A percentile compares a stretch with the other conserved stretches of the same genome.
phyloP scores from a whole-genome alignment of 495 filamentous ascomycete species.

The Tetracladium setigerum region DNA sequence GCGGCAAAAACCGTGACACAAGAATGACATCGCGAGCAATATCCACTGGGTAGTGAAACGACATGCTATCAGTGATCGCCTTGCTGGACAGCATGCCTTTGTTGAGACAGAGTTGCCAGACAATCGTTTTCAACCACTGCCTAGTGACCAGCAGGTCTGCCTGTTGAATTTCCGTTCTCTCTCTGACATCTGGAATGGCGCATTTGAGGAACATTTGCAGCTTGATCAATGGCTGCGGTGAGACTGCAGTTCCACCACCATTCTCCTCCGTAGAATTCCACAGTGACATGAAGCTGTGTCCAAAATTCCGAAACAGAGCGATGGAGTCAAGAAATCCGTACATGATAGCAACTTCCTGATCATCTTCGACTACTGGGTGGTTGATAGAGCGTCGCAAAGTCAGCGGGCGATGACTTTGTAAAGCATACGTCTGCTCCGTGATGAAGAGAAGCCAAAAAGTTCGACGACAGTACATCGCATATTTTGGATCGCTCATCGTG shows the following conservation, averaged over 20 bases:
- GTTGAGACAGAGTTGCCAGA: constrained; percentile 52
- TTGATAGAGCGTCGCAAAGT: constrained; percentile 9
- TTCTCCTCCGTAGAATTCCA: background rate
- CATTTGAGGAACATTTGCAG: constrained; percentile 7
- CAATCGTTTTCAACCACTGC: constrained; percentile 52
- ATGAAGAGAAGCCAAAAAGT: constrained; percentile 16
- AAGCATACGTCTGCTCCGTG: constrained; percentile 12
- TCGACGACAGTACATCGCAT: constrained; percentile 3
- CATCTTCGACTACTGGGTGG: background rate
- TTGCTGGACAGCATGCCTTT: constrained; percentile 33
- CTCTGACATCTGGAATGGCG: constrained; percentile 6
- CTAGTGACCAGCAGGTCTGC: constrained; percentile 51
- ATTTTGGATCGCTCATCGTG: background rate
- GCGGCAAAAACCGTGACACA: background rate
- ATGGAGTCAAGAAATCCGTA: constrained; percentile 2
- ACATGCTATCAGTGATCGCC: constrained; percentile 3
- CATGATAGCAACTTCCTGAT: constrained; percentile 2
- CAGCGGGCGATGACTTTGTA: constrained; percentile 11
- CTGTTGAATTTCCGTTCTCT: constrained; percentile 34
- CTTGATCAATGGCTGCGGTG: background rate
- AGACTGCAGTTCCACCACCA: too few species aligned
- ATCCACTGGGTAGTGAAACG: constrained; percentile 8
- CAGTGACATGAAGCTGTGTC: background rate
- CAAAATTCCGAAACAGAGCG: constrained; percentile 1
- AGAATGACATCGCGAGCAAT: constrained; percentile 9